phyloP scores from a whole-genome alignment of 192 early-diverging fungal genomes.

The Entomortierella parvispora region DNA sequence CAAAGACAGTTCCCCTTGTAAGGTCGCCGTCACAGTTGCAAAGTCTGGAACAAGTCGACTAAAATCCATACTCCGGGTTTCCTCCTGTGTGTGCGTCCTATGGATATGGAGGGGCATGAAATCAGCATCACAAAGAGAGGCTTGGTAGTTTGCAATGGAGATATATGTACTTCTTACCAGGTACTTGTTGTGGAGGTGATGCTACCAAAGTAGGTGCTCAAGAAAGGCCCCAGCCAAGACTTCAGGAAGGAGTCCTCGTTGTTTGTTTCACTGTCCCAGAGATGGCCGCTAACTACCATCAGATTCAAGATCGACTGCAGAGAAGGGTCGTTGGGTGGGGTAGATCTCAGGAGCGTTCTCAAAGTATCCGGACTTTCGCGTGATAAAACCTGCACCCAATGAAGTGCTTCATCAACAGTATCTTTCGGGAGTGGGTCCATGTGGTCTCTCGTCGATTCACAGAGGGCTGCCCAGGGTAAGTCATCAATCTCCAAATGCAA shows the following conservation, averaged over 20 bases:
- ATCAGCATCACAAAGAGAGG: not conserved
- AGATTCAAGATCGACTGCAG: conserved; percentile 6
- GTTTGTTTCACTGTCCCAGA: not conserved
- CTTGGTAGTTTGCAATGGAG: not conserved
- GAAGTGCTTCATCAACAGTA: not conserved
- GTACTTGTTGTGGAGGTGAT: not conserved
- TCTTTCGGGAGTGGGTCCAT: not conserved
- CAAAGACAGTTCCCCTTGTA: not conserved
- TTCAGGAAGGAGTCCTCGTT: not conserved
- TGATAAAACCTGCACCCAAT: not conserved
- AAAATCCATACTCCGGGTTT: not conserved
- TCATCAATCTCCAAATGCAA: not conserved
- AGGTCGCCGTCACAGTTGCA: not conserved
- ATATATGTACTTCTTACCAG: not conserved
- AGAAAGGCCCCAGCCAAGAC: conserved; percentile 1
- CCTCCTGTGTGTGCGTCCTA: conserved; percentile 8
- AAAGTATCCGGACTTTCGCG: not conserved
- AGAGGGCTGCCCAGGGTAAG: not conserved
- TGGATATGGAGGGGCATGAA: not conserved
- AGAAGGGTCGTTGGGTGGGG: not conserved
- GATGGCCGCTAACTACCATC: not conserved
- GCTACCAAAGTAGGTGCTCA: not conserved
- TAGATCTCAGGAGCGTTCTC: not conserved
- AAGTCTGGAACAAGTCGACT: not conserved
- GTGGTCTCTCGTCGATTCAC: not conserved